These are phyloP conservation scores for Globisporangium echinulatum DNA, from an alignment of 352 stramenopile species.

Conservation along the genomic window DNA sequence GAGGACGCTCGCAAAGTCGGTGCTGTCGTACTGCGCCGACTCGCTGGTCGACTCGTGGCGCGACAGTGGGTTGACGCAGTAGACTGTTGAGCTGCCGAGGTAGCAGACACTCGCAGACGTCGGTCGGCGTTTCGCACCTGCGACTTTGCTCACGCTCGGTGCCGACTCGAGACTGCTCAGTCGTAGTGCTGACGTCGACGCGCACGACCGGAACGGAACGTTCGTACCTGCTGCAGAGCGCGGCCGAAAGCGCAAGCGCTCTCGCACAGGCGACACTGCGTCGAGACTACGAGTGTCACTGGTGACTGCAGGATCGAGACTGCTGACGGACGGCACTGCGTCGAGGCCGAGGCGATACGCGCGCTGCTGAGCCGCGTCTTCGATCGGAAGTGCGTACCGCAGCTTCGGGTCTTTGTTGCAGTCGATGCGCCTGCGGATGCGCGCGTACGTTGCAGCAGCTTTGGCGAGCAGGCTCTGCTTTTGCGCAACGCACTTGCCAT, in stretches of 20 bases:
- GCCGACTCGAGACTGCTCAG: conserved; percentile 3
- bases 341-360: conserved; percentile 53
- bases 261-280: neutral
- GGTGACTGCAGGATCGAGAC: conserved; percentile 4
- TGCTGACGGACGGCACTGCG: conserved; percentile 17
- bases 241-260: conserved; percentile 21
- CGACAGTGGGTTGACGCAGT: conserved; percentile 25
- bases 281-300: neutral
- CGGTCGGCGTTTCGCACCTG: conserved; percentile 38
- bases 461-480: conserved; percentile 26
- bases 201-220: conserved; percentile 8
- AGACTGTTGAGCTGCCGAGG: conserved; percentile 47
- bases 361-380: conserved; percentile 27
- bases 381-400: conserved; percentile 46
- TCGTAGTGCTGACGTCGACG: neutral
- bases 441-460: conserved; percentile 18
- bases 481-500: conserved; percentile 21
- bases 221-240: conserved; percentile 23
- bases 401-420: conserved; percentile 30
- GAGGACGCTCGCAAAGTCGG: conserved; percentile 31
- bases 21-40: neutral
- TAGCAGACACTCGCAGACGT: conserved; percentile 51
- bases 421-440: conserved; percentile 24
- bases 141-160: conserved; percentile 26
- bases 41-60: conserved; percentile 6